These are phyloP conservation scores for Wakefieldia striispora DNA, from an alignment of 768 basidiomycete species.

Conservation along the genomic window DNA sequence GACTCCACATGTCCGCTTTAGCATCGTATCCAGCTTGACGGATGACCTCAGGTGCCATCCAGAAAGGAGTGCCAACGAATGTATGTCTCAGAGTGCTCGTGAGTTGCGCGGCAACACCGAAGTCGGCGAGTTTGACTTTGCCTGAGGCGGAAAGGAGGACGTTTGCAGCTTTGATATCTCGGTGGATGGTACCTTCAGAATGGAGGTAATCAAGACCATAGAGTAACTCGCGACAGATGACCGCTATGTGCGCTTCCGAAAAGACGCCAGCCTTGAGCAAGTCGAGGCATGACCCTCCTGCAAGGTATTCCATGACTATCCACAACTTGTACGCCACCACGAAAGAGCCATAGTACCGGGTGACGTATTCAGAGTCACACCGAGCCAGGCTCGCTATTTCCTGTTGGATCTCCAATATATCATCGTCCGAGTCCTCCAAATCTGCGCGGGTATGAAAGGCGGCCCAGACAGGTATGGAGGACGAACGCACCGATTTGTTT, in stretches of 20 bases:
- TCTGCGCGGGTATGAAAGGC: constrained; percentile 45
- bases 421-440: constrained; percentile 97
- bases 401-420: constrained; percentile 97
- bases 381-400: constrained; percentile 96
- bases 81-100: constrained; percentile 94
- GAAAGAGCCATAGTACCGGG: constrained; percentile 95
- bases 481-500: constrained; percentile 86
- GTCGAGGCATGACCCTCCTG: constrained; percentile 97
- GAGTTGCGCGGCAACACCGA: constrained; percentile 97
- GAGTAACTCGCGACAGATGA: constrained; percentile 90
- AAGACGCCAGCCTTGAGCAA: constrained; percentile 90
- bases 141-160: constrained; percentile 87
- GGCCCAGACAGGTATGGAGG: constrained; percentile 7
- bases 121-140: constrained; percentile 96
- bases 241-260: constrained; percentile 91
- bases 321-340: constrained; percentile 96
- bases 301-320: constrained; percentile 99
- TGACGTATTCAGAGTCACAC: constrained; percentile 96
- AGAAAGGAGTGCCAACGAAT: constrained; percentile 95
- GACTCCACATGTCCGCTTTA: constrained; percentile 96
- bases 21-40: constrained; percentile 94
- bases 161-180: constrained; percentile 99
- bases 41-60: constrained; percentile 99
- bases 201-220: constrained; percentile 96
- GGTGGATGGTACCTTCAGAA: constrained; percentile 91